Evolutionary conservation across 768 basidiomycete genomes (phyloP).

Genomic region (Cystoderma amianthinum): DNA sequence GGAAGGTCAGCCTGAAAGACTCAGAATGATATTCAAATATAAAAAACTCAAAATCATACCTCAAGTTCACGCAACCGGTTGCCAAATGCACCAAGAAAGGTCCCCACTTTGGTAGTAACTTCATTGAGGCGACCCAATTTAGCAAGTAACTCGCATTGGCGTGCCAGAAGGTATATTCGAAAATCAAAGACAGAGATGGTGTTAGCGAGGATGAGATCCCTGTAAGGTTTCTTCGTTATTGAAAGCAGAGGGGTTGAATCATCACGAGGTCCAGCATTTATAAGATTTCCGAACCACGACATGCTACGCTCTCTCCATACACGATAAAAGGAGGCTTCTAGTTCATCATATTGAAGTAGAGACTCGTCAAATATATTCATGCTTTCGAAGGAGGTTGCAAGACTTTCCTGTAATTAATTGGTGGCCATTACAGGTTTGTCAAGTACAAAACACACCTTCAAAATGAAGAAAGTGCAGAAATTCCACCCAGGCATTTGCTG

Average conservation of each 20-base stretch:
- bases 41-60: conserved; percentile 43
- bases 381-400: conserved; percentile 88
- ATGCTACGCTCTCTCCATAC: conserved; percentile 74
- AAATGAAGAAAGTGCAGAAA: conserved; percentile 93
- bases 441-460: conserved; percentile 56
- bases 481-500: conserved; percentile 96
- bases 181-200: conserved; percentile 93
- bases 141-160: conserved; percentile 75
- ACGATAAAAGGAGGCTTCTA: conserved; percentile 78
- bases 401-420: conserved; percentile 64
- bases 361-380: conserved; percentile 90
- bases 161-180: conserved; percentile 81
- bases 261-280: conserved; percentile 62
- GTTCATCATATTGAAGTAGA: conserved; percentile 81
- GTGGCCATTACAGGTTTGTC: conserved; percentile 10
- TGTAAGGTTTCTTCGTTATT: conserved; percentile 74
- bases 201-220: conserved; percentile 84
- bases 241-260: conserved; percentile 82
- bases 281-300: conserved; percentile 89
- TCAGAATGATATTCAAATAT: too few species aligned
- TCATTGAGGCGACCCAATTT: conserved; percentile 64
- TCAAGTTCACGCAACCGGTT: conserved; percentile 68
- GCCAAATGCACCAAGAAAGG: conserved; percentile 75
- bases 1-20: conserved; percentile 52
- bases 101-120: conserved; percentile 59